Evolutionary conservation across 2,329 filamentous ascomycete species (phyloP).

Genomic region (Hypocreales sp.): DNA sequence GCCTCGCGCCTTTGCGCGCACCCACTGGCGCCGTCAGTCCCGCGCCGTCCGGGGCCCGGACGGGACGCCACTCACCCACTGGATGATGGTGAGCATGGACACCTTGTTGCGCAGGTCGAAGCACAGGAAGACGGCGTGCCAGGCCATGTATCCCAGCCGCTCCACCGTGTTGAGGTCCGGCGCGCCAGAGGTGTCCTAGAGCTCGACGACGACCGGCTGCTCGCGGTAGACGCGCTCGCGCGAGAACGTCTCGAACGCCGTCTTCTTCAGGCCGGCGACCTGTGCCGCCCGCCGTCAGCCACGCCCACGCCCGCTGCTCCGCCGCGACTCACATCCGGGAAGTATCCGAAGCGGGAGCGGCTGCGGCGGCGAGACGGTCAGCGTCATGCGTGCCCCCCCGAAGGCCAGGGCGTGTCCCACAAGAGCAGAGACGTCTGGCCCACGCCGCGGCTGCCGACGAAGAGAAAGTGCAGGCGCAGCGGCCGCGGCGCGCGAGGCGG

Average conservation of each 20-base stretch:
- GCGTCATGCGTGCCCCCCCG: no score
- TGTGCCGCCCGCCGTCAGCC: conserved; percentile 10
- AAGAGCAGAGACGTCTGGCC: conserved; percentile 24
- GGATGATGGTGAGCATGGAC: conserved; percentile 16
- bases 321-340: conserved; percentile 16
- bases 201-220: conserved; percentile 14
- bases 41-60: neutral
- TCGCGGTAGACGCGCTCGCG: conserved; percentile 10
- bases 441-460: conserved; percentile 15
- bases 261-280: conserved; percentile 13
- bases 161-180: conserved; percentile 19
- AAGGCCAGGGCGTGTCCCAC: no score
- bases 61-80: conserved; percentile 14
- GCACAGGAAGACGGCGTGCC: conserved; percentile 22
- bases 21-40: neutral
- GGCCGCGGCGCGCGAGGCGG: conserved; percentile 5
- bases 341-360: conserved; percentile 20
- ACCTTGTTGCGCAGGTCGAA: conserved; percentile 20
- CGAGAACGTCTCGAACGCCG: conserved; percentile 19
- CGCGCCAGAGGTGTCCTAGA: conserved; percentile 25
- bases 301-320: neutral
- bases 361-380: conserved; percentile 8
- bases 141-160: conserved; percentile 17
- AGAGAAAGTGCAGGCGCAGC: conserved; percentile 18
- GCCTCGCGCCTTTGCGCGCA: neutral